phyloP scores from a whole-genome alignment of 805 yeast species.

The Suhomyces sp. region DNA sequence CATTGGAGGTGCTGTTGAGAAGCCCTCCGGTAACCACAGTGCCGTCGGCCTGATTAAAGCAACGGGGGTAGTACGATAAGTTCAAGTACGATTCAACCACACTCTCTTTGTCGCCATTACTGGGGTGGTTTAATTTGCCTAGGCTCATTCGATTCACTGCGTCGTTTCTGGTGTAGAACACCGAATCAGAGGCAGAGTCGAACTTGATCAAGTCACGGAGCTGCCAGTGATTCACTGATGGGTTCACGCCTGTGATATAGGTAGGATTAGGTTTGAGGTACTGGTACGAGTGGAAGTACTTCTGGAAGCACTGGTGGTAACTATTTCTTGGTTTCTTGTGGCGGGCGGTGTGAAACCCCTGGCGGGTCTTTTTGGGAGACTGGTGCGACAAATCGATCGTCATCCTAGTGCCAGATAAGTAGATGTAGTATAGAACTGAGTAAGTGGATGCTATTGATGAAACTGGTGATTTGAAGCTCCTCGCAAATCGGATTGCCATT shows the following conservation, averaged over 20 bases:
- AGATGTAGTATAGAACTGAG: no score
- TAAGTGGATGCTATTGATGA: background rate
- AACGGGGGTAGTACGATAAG: constrained; percentile 66
- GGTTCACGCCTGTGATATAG: constrained; percentile 30
- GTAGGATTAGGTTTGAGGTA: constrained; percentile 35
- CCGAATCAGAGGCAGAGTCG: constrained; percentile 38
- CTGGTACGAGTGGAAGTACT: constrained; percentile 39
- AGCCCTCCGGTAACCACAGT: constrained; percentile 48
- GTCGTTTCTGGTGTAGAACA: constrained; percentile 60
- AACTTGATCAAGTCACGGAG: constrained; percentile 68
- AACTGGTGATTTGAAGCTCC: background rate
- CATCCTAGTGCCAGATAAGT: no score
- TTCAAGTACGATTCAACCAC: constrained; percentile 33
- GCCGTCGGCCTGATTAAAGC: constrained; percentile 59
- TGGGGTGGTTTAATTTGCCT: background rate
- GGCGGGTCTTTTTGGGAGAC: background rate
- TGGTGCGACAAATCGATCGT: constrained; percentile 2
- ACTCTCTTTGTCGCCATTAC: no score
- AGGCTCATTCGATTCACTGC: constrained; percentile 31
- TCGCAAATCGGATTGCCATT: background rate
- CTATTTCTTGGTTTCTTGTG: constrained; percentile 1
- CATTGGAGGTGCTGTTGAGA: constrained; percentile 37
- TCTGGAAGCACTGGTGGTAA: constrained; percentile 35
- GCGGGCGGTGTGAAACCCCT: background rate
- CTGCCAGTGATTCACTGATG: constrained; percentile 67